phyloP scores from a whole-genome alignment of 2,329 filamentous ascomycete genomes.

The Fusarium stilboides region DNA sequence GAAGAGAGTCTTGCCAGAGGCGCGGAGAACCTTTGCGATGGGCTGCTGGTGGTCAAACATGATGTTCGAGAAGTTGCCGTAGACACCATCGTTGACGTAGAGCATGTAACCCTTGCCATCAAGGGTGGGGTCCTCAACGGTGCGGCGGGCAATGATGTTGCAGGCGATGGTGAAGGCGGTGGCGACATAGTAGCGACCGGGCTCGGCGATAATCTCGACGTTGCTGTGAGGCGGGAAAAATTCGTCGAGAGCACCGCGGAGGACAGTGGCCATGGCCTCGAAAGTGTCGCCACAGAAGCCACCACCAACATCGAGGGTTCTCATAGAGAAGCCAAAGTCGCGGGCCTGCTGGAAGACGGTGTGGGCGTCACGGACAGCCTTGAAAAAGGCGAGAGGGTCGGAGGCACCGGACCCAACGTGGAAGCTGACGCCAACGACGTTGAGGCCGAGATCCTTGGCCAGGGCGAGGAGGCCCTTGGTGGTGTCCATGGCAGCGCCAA shows the following conservation, averaged over 20 bases:
- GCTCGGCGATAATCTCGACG: conserved; percentile 93
- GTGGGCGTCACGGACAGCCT: conserved; percentile 91
- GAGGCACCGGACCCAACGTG: conserved; percentile 97
- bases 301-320: conserved; percentile 93
- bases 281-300: conserved; percentile 94
- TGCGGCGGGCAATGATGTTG: conserved; percentile 95
- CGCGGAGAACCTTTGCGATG: conserved; percentile 82
- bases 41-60: conserved; percentile 99
- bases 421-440: conserved; percentile 96
- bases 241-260: conserved; percentile 84
- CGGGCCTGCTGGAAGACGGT: conserved; percentile 89
- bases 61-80: conserved; percentile 99
- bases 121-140: conserved; percentile 79
- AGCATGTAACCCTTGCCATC: conserved; percentile 89
- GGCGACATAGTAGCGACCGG: conserved; percentile 95
- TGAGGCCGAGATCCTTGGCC: conserved; percentile 86
- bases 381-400: conserved; percentile 91
- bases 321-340: conserved; percentile 82
- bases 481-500: conserved; percentile 89
- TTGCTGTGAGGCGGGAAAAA: conserved; percentile 83
- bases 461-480: conserved; percentile 83
- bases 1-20: conserved; percentile 71
- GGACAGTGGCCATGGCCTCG: conserved; percentile 87
- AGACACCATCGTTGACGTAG: conserved; percentile 97
- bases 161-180: conserved; percentile 94